Evolutionary conservation across 495 filamentous ascomycete genomes (phyloP), one percentile per base, ranked within the genome.

Genomic region (Clohesyomyces aquaticus): DNA sequence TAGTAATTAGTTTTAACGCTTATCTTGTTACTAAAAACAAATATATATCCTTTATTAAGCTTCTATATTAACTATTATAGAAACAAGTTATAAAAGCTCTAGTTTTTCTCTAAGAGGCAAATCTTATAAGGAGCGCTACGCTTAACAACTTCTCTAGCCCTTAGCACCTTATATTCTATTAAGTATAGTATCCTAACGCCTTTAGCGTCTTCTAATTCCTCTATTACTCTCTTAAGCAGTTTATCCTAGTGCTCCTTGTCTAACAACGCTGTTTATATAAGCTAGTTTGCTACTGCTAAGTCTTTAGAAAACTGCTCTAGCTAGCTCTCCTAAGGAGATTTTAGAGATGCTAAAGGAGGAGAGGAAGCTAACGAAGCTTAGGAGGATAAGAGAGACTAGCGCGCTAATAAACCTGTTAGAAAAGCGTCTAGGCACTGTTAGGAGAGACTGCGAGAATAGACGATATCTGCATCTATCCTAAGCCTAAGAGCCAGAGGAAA

Each of bases 341-440:
- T 21, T 49, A 3, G 19, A 49, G 46, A 23, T 49, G 46, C 22
- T 23, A 3, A 23, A 49, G 46, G 4, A 49, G 46, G 46, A 49
- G 46, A 49, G 46, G 46, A 38, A 38, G 32, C 32, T 38, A 38
- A 38, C 32, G 32, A 38, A 38, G 32, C 32, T 38, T 14, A 38
- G 32, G 14, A 38, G 32, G 32, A 38, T 14, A 14, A 38, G 6
- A 14, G 14, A 38, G 32, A 38, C 32, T 14, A 38, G 32, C 32
- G 32, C 32, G 32, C 32, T 38, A 14, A 38, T 6, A 38, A 38
- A 38, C 32, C 32, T 14, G 14, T 38, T 38, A 38, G 14, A 38
- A 38, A 38, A 38, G 32, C 32, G 32, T 38, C 32, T 38, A 14
- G 32, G 32, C 32, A 38, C 32, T 14, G 32, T 38, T 38, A 14